Percentiles rank a stretch among this genome's conserved stretches.
These are phyloP conservation scores for Rhynchospora breviuscula DNA, from an alignment of 176 grass and related monocot genomes.

Conservation along the genomic window DNA sequence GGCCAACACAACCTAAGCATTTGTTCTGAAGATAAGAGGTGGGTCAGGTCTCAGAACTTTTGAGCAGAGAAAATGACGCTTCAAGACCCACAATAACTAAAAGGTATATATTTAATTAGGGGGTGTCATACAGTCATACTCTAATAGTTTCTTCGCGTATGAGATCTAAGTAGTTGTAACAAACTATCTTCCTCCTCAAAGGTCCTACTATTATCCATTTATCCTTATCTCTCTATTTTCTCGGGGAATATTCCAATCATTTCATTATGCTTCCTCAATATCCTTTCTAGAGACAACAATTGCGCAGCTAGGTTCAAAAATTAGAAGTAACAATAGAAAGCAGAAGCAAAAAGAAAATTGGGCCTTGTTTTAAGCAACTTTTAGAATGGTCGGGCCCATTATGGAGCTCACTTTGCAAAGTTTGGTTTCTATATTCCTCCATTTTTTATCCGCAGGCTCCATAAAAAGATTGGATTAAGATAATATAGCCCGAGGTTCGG, in stretches of 20 bases:
- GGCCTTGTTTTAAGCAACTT: not conserved
- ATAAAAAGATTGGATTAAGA: not conserved
- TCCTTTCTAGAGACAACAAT: not conserved
- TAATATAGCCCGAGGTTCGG: not conserved
- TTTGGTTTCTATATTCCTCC: not conserved
- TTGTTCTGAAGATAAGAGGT: too few relatives aligned
- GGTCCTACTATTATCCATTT: not conserved
- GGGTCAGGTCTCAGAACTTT: too few relatives aligned
- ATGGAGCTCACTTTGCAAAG: not conserved
- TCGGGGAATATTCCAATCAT: not conserved
- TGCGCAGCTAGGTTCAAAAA: not conserved
- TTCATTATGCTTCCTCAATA: not conserved
- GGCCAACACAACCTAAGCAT: too few relatives aligned
- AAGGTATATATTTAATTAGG: not conserved
- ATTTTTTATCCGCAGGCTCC: not conserved
- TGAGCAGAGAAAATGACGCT: too few relatives aligned
- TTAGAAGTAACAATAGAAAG: not conserved
- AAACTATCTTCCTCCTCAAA: not conserved
- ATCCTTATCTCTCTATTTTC: not conserved
- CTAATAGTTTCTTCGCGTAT: not conserved
- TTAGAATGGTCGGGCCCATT: not conserved
- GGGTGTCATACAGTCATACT: not conserved
- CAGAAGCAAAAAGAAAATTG: not conserved
- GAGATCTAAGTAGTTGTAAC: slow-evolving; percentile 14
- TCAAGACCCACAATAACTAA: too few relatives aligned